phyloP scores from a whole-genome alignment of 2,329 filamentous ascomycete genomes.

The Xylariales sp. region DNA sequence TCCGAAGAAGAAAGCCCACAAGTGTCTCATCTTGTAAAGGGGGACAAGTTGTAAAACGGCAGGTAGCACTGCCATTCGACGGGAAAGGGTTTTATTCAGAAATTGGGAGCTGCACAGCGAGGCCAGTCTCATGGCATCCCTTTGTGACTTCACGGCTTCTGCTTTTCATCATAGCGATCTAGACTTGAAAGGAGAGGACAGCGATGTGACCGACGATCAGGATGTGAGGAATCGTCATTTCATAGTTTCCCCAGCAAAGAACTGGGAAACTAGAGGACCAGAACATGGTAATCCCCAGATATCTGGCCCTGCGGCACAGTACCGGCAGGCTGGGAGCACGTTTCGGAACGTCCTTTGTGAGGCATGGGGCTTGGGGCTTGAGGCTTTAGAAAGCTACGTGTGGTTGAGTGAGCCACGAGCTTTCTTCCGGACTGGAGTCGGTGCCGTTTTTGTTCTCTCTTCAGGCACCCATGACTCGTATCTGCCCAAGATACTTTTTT shows the following conservation, averaged over 20 bases:
- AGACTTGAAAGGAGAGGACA: slow-evolving; percentile 7
- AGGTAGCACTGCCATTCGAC: background rate
- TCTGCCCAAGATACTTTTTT: background rate
- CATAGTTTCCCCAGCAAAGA: slow-evolving; percentile 1
- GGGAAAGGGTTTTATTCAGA: background rate
- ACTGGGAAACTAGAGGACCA: background rate
- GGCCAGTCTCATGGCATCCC: background rate
- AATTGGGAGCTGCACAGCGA: background rate
- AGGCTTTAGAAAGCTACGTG: background rate
- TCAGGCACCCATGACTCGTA: background rate
- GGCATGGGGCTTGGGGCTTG: background rate
- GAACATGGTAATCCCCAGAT: background rate
- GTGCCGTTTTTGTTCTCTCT: background rate
- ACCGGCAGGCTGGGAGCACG: background rate
- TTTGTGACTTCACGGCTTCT: slow-evolving; percentile 1
- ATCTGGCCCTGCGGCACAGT: background rate
- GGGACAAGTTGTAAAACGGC: background rate
- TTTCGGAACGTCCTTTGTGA: background rate
- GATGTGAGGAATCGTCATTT: background rate
- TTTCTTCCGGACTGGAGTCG: background rate
- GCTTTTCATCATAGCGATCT: slow-evolving; percentile 13
- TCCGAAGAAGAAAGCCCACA: slow-evolving; percentile 70
- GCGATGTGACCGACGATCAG: background rate
- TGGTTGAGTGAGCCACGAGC: too few relatives aligned
- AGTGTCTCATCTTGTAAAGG: slow-evolving; percentile 64